Evolutionary conservation across 768 basidiomycete genomes (phyloP).

Genomic region (Lentinula lateritia): DNA sequence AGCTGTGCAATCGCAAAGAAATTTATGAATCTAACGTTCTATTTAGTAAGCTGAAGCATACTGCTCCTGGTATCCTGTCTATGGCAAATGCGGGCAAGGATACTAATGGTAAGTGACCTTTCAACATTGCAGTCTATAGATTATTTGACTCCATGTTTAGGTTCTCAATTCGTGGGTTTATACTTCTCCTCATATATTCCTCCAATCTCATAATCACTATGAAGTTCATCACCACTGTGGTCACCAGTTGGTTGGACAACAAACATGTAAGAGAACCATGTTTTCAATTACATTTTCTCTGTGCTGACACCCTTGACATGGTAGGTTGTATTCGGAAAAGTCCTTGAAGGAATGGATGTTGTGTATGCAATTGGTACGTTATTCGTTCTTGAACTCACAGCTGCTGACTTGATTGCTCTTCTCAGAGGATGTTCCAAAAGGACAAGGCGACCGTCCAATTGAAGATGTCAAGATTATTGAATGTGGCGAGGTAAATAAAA

Average conservation of each 20-base stretch:
- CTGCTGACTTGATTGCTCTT: conserved; percentile 9
- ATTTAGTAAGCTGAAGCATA: conserved; percentile 89
- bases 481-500: conserved; percentile 73
- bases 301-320: neutral
- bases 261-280: conserved; percentile 53
- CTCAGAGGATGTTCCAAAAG: conserved; percentile 72
- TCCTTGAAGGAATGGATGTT: conserved; percentile 90
- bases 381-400: neutral
- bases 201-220: conserved; percentile 7
- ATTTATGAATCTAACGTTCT: neutral
- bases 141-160: conserved; percentile 24
- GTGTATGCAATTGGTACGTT: conserved; percentile 65
- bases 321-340: conserved; percentile 89
- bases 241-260: conserved; percentile 87
- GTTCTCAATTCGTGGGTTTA: conserved; percentile 77
- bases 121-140: neutral
- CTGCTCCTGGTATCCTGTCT: conserved; percentile 78
- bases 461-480: conserved; percentile 78
- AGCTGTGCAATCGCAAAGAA: conserved; percentile 16
- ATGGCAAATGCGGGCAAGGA: conserved; percentile 95
- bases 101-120: conserved; percentile 67
- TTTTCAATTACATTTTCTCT: neutral
- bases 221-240: conserved; percentile 89
- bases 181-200: conserved; percentile 3
- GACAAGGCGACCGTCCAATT: conserved; percentile 61